Conservation (phyloP, 2,329 filamentous ascomycete genomes). For the Cercospora beticola region DNA sequence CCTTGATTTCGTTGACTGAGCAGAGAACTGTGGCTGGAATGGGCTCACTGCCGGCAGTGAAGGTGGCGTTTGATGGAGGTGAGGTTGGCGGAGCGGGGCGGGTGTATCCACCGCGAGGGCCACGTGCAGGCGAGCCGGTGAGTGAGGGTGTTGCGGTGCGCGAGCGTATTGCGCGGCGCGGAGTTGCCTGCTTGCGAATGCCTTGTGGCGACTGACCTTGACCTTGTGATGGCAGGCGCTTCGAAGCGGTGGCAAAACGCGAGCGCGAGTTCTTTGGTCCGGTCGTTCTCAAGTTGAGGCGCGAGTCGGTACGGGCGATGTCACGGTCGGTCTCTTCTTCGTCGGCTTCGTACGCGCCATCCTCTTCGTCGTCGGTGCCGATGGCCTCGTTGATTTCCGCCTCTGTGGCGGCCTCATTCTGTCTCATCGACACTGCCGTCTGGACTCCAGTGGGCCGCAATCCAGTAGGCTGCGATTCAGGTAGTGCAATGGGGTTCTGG, state of each 20-base stretch:
- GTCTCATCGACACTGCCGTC: neutral
- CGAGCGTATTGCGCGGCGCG: neutral
- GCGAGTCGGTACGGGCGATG: neutral
- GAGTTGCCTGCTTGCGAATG: neutral
- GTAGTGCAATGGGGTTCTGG: neutral
- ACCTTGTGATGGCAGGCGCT: neutral
- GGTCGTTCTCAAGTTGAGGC: neutral
- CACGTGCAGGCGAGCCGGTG: neutral
- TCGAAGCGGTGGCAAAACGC: neutral
- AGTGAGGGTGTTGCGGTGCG: neutral
- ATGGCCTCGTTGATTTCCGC: neutral
- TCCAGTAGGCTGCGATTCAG: neutral
- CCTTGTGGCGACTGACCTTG: neutral
- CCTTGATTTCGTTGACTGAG: neutral
- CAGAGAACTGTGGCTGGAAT: neutral
- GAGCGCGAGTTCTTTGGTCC: neutral
- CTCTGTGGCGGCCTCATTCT: neutral
- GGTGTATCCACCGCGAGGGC: neutral
- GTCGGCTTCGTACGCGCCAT: neutral
- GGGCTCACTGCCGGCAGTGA: neutral
- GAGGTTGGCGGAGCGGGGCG: neutral
- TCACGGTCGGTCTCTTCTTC: neutral
- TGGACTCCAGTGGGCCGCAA: neutral
- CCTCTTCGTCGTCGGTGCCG: neutral
- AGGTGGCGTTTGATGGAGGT: neutral